Evolutionary conservation across 495 filamentous ascomycete species (phyloP).

Genomic region (Aspergillus incahuasiensis): DNA sequence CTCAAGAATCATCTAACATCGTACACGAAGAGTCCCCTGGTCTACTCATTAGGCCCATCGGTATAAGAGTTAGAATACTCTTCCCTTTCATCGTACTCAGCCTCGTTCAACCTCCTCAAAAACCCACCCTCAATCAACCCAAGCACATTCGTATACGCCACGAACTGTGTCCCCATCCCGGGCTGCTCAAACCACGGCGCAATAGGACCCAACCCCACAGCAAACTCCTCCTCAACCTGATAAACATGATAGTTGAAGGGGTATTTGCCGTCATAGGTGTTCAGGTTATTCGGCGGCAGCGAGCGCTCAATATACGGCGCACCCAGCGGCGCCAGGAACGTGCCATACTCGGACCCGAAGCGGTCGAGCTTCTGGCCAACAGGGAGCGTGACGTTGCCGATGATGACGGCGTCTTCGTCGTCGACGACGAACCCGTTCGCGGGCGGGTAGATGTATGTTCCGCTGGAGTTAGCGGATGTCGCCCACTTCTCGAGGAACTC

Average conservation of each 20-base stretch:
- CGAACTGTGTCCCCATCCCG: conserved; percentile 50
- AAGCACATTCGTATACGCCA: conserved; percentile 17
- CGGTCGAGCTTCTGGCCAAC: conserved; percentile 49
- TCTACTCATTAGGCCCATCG: not conserved
- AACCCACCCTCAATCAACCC: conserved; percentile 23
- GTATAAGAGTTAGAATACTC: conserved; percentile 13
- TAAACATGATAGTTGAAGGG: conserved; percentile 56
- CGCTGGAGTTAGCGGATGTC: conserved; percentile 21
- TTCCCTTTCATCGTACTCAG: conserved; percentile 10
- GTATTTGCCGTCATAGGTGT: conserved; percentile 33
- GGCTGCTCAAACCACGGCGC: conserved; percentile 56
- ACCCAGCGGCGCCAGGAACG: conserved; percentile 42
- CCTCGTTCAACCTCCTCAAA: conserved; percentile 14
- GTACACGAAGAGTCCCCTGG: too few species aligned
- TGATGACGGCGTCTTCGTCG: conserved; percentile 29
- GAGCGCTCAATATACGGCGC: conserved; percentile 50
- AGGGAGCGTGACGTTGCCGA: conserved; percentile 41
- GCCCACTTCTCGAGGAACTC: conserved; percentile 46
- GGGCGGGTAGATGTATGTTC: conserved; percentile 40
- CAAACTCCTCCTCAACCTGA: conserved; percentile 39
- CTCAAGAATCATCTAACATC: too few species aligned
- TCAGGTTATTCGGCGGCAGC: conserved; percentile 48
- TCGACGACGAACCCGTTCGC: conserved; percentile 40
- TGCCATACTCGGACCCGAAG: conserved; percentile 47
- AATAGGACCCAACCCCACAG: conserved; percentile 45